Base-by-base conservation (phyloP, 768 basidiomycete genomes). In the Hygrocybe punicea region DNA sequence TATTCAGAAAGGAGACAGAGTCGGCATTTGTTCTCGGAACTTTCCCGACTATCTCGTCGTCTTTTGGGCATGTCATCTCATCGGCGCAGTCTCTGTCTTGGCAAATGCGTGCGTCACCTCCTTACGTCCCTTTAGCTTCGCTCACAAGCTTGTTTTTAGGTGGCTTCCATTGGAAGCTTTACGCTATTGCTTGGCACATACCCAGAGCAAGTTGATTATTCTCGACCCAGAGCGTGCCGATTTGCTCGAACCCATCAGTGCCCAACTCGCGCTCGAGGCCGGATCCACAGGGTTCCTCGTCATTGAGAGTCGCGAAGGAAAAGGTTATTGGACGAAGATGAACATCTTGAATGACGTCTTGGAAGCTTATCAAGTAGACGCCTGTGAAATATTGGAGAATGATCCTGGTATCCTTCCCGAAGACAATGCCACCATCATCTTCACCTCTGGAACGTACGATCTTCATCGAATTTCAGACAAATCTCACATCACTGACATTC, bases 21-120 rank as follows among this genome's bases (percentile, higher is more conserved):
- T 87, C 49, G 84, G 75, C 7, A 83, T 89, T 51, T 81, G 82
- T 62, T 82, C 84, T 55, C 79, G 85, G 42, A 87, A 87, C 64
- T 77, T 77, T 58, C 80, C 82, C 11, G 84, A 86, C 56, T 86
- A 78, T 63, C 67, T 85, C 9, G 73, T 82, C 44, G 73, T 76
- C 5, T 87, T 84, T 64, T 87, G 81, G 82, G 86, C 84, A 2
- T 81, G 78, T 65, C 83, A 86, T 63, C 70, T 84, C 34, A 73
- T 88, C 54, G 86, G 86, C 23, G 85, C 83, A 13, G 79, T 87
- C 6, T 64, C 80, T 34, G 83, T 84, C n/a, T 75, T 83, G 16
- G 77, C 80, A 37, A 87, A 84, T 63, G 82, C 83, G 81, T 84
- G 64, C 56, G 81, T 71, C 16, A 29, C 44, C 23, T 54, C 33